These are phyloP conservation scores for Cylindrotheca fusiformis DNA, from an alignment of 108 stramenopile species.

Conservation along the genomic window DNA sequence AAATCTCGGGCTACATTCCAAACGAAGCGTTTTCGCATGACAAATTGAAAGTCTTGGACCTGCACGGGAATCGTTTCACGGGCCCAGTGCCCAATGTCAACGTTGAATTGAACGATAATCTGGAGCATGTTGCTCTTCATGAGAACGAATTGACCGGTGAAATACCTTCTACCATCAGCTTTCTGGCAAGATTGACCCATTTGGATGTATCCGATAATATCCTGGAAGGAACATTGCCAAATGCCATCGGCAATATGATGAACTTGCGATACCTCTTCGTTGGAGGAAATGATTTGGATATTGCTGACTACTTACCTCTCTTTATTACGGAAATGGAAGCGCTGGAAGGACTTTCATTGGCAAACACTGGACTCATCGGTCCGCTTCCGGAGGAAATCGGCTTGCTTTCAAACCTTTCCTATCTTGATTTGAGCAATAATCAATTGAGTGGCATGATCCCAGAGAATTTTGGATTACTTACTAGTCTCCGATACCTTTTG, in stretches of 20 bases:
- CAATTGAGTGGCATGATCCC: conserved; percentile 16
- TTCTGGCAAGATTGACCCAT: conserved; percentile 20
- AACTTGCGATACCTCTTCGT: conserved; percentile 17
- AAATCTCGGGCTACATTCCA: conserved; percentile 16
- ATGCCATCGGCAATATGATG: conserved; percentile 2
- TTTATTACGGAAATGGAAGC: conserved; percentile 7
- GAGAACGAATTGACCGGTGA: conserved; percentile 45
- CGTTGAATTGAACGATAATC: conserved; percentile 4
- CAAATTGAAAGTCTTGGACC: conserved; percentile 8
- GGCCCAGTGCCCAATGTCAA: conserved; percentile 14
- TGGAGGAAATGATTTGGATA: conserved; percentile 25
- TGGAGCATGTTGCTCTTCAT: conserved; percentile 22
- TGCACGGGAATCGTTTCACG: conserved; percentile 21
- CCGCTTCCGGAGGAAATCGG: conserved; percentile 31
- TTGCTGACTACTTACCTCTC: conserved; percentile 17
- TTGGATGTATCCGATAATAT: conserved; percentile 27
- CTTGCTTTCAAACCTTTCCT: conserved; percentile 17
- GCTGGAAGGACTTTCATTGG: conserved; percentile 5
- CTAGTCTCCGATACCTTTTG: not conserved
- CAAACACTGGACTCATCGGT: conserved; percentile 9
- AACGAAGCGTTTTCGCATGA: not conserved
- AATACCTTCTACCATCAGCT: conserved; percentile 37
- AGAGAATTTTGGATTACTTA: not conserved
- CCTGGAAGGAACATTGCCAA: conserved; percentile 23
- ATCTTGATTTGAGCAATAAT: conserved; percentile 16